Evolutionary conservation across 106 monocot species (phyloP).

Genomic region (Xerophyta viscosa): DNA sequence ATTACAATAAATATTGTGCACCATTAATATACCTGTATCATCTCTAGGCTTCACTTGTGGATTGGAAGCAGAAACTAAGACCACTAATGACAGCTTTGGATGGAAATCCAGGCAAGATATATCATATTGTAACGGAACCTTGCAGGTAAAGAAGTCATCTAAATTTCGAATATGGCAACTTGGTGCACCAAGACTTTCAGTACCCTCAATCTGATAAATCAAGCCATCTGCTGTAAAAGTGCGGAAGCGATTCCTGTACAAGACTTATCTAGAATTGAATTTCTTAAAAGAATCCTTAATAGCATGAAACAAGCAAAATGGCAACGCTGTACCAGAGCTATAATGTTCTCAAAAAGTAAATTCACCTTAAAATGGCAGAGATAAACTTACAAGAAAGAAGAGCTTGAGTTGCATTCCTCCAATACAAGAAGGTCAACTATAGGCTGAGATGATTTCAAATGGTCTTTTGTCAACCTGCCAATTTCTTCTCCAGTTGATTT

Average conservation of each 20-base stretch:
- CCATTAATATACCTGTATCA: conserved; percentile 30
- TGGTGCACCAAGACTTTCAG: conserved; percentile 23
- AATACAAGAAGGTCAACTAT: conserved; percentile 43
- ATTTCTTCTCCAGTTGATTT: conserved; percentile 70
- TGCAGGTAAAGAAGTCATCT: conserved; percentile 14
- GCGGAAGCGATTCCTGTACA: conserved; percentile 46
- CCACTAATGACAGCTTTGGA: conserved; percentile 49
- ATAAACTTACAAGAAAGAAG: conserved; percentile 39
- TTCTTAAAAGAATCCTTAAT: not conserved
- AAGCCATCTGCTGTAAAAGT: conserved; percentile 60
- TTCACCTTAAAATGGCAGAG: too few species aligned
- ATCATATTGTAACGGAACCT: conserved; percentile 19
- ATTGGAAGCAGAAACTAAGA: conserved; percentile 39
- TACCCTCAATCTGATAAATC: conserved; percentile 48
- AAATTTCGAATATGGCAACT: conserved; percentile 13
- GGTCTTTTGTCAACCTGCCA: conserved; percentile 38
- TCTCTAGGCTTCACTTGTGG: conserved; percentile 13
- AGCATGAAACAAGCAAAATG: too few species aligned
- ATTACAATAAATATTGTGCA: not conserved
- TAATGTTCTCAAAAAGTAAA: too few species aligned
- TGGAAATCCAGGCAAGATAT: conserved; percentile 64
- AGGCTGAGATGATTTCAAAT: conserved; percentile 46
- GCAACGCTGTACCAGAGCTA: too few species aligned
- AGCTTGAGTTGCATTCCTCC: conserved; percentile 32
- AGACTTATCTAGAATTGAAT: not conserved